Percentiles rank a stretch among this genome's conserved stretches.
Conservation (phyloP, 148 eudicot genomes). For the Beta vulgaris region DNA sequence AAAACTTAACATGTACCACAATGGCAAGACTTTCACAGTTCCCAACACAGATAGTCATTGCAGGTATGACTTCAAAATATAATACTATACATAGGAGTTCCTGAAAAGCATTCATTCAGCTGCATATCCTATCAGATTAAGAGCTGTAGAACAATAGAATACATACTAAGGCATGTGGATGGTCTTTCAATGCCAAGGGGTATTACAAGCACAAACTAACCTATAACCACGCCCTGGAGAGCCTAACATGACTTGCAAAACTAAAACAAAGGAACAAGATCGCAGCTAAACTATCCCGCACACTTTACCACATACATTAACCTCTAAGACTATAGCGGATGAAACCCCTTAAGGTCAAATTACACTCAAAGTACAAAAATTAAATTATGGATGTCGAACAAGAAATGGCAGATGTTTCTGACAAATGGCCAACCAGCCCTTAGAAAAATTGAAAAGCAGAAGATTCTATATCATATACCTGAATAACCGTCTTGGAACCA, state of each 20-base stretch:
- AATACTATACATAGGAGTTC: background rate
- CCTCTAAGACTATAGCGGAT: background rate
- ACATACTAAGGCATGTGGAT: background rate
- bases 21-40: background rate
- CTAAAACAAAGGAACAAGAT: background rate
- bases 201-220: background rate
- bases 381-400: background rate
- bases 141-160: background rate
- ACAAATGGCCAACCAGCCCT: background rate
- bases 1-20: background rate
- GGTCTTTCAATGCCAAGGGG: background rate
- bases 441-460: background rate
- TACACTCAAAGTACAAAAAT: background rate
- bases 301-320: background rate
- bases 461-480: conserved; percentile 34
- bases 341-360: background rate
- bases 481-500: conserved; percentile 64
- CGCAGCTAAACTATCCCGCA: background rate
- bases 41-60: background rate
- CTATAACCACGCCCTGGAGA: background rate
- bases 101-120: background rate
- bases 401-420: background rate
- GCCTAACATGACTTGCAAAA: background rate
- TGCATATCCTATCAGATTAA: background rate
- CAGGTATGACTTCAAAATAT: background rate